Evolutionary conservation across 257 asterid genomes (phyloP), one percentile per base, ranked within the genome.

Genomic region (Penstemon newberryi): DNA sequence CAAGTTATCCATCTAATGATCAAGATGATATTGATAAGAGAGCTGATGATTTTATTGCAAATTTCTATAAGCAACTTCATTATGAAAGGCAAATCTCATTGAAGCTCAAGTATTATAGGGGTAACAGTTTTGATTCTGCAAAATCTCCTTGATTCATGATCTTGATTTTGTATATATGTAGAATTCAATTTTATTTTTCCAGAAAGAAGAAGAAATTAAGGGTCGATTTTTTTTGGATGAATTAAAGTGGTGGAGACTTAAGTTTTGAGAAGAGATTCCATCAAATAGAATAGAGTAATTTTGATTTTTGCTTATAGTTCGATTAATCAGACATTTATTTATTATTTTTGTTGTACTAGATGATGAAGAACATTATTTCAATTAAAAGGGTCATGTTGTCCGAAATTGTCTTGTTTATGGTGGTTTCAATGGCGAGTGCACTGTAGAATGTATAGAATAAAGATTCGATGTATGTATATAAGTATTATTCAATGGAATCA

Each of bases 1-100:
- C 67, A 5, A 88, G 99, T 70, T 90, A 69, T 62, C 95, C 92
- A 0, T 80, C 83, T 1, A 15, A 15, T 15, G 95, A 25, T 25
- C 33, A 85, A 41, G 99, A 93, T 50, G 99, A 93, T 72, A 72
- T 93, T n/a, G 92, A 93, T 19, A 88, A 83, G 76, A 87, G 86
- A 45, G 96, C 99, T 19, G 99, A 93, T 9, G 85, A 80, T 69
- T 93, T 93, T 38, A 93, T 93, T n/a, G 81, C 87, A 0, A 93
- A 93, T 25, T 93, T 90, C 13, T 70, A 88, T 36, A 80, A 71
- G 78, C 97, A 87, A 56, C 92, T 90, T 44, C 73, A 44, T 69
- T 36, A 82, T 41, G 99, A 93, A 56, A 86, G 97, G 63, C 97
- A 93, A 74, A 71, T 93, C 44, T 93, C 99, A 0, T 69, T 90